Evolutionary conservation across 2,329 filamentous ascomycete species (phyloP).

Genomic region (Sphaerulina populicola): DNA sequence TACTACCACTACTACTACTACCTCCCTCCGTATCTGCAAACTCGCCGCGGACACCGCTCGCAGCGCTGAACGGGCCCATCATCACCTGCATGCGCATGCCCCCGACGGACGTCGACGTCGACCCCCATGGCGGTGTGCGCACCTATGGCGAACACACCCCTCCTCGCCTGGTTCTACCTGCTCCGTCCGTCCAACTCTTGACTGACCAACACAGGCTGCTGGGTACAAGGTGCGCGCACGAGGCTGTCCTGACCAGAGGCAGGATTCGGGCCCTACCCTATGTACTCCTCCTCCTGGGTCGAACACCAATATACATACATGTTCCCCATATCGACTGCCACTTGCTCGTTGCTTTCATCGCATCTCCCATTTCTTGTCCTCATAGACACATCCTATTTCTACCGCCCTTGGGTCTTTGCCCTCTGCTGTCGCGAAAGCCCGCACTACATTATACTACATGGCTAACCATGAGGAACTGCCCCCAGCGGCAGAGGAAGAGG

Average conservation of each 20-base stretch:
- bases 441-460: background rate
- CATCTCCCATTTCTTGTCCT: background rate
- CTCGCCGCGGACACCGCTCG: no score
- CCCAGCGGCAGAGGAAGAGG: background rate
- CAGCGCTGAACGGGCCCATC: no score
- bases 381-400: background rate
- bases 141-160: background rate
- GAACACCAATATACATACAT: background rate
- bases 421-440: no score
- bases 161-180: background rate
- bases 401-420: no score
- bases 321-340: background rate
- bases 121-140: background rate
- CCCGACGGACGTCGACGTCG: background rate
- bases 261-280: constrained; percentile 2
- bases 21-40: background rate
- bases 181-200: background rate
- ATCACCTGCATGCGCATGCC: background rate
- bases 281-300: no score
- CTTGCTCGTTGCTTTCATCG: background rate
- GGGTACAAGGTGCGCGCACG: background rate
- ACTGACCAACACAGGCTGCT: no score
- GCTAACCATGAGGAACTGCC: background rate
- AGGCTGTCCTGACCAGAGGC: background rate
- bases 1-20: background rate